These are phyloP conservation scores for Ceratocystis diversiconidia DNA, from an alignment of 2,329 filamentous ascomycete species.

Conservation along the genomic window DNA sequence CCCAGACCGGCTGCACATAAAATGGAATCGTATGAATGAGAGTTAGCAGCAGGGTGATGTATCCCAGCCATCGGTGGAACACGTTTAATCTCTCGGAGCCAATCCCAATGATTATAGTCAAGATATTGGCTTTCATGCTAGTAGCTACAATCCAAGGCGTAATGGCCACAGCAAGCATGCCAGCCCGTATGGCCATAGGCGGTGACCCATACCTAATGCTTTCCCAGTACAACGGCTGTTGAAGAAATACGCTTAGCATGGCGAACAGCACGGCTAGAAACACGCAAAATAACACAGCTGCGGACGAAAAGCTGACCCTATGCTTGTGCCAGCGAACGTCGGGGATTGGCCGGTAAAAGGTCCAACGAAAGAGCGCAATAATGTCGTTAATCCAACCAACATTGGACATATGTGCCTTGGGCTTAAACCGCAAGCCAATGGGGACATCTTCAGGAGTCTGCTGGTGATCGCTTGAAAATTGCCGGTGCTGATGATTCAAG, in stretches of 20 bases:
- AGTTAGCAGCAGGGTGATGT: conserved; percentile 69
- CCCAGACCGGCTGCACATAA: conserved; percentile 76
- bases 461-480: not conserved
- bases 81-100: conserved; percentile 87
- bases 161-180: conserved; percentile 84
- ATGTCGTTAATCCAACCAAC: conserved; percentile 61
- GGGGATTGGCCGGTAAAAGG: conserved; percentile 79
- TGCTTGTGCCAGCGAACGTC: conserved; percentile 53
- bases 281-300: conserved; percentile 56
- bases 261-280: conserved; percentile 57
- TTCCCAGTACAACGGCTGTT: conserved; percentile 77
- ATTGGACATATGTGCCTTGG: conserved; percentile 61
- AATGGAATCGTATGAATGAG: conserved; percentile 80
- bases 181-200: conserved; percentile 70
- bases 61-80: conserved; percentile 81
- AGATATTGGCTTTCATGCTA: conserved; percentile 79
- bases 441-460: not conserved
- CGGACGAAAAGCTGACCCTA: conserved; percentile 65
- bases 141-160: conserved; percentile 85
- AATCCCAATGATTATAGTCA: conserved; percentile 75
- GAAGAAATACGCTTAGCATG: conserved; percentile 69
- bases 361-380: conserved; percentile 70
- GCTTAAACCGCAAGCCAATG: conserved; percentile 36
- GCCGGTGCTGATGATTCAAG: not conserved
- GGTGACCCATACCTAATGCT: conserved; percentile 80